Percentiles rank a stretch among this genome's conserved stretches.
Evolutionary conservation across 2,329 filamentous ascomycete species (phyloP).

Genomic region (Neonectria faginata): DNA sequence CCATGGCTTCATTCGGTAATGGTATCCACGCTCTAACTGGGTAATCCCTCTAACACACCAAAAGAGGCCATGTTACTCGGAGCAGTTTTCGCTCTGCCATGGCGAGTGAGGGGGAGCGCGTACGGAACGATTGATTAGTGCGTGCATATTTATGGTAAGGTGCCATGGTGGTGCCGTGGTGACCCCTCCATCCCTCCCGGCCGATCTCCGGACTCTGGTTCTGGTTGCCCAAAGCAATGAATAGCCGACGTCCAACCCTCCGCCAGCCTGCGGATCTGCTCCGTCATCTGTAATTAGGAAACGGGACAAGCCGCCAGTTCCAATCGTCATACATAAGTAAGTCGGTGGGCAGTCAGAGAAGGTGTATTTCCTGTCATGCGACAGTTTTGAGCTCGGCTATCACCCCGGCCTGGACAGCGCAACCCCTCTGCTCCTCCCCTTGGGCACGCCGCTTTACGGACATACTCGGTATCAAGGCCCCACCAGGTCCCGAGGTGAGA

Average conservation of each 20-base stretch:
- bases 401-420: background rate
- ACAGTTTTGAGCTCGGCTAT: background rate
- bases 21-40: background rate
- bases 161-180: conserved; percentile 5
- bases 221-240: conserved; percentile 2
- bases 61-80: background rate
- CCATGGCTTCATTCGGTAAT: no score
- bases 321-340: background rate
- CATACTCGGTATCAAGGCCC: background rate
- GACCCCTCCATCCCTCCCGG: conserved; percentile 1
- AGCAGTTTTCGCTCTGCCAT: background rate
- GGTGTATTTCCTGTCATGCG: background rate
- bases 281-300: background rate
- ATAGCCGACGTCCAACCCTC: background rate
- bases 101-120: background rate
- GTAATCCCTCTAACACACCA: background rate
- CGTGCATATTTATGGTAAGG: no score
- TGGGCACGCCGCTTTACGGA: background rate
- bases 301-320: background rate
- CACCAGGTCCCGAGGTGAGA: conserved; percentile 9
- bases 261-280: background rate
- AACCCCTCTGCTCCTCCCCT: background rate
- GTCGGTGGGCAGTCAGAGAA: background rate
- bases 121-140: background rate
- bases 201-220: background rate